Evolutionary conservation across 2,329 filamentous ascomycete genomes (phyloP).

Genomic region (Aspergillus tubingensis): DNA sequence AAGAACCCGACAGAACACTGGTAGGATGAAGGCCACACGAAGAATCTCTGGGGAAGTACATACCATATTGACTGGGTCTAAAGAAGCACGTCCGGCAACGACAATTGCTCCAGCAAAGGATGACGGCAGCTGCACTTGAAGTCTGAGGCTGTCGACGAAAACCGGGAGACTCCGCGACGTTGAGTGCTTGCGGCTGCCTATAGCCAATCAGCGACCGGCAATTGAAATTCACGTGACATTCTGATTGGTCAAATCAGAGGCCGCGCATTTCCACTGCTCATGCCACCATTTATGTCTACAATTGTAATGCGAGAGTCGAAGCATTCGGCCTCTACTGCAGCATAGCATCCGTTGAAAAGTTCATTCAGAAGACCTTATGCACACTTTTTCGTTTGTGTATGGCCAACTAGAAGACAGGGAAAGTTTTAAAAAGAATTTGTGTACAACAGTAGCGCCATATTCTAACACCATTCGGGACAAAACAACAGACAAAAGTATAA

Average conservation of each 20-base stretch:
- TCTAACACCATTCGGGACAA: background rate
- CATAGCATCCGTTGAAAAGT: too few species aligned
- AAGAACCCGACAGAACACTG: background rate
- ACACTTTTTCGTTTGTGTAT: background rate
- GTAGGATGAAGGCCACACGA: background rate
- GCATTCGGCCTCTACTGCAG: too few species aligned
- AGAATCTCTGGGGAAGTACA: constrained; percentile 10
- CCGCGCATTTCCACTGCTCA: constrained; percentile 16
- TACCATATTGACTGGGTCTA: constrained; percentile 35
- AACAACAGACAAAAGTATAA: background rate
- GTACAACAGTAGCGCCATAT: background rate
- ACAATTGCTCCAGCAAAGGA: constrained; percentile 30
- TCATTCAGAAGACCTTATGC: background rate
- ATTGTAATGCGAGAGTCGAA: background rate
- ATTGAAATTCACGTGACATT: constrained; percentile 24
- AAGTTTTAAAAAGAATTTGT: background rate
- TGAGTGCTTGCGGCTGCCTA: constrained; percentile 24
- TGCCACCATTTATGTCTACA: background rate
- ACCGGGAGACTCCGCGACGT: constrained; percentile 35
- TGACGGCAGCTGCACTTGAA: constrained; percentile 20
- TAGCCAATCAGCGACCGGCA: constrained; percentile 31
- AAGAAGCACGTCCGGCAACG: constrained; percentile 26
- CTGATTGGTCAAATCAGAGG: constrained; percentile 20
- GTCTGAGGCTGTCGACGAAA: constrained; percentile 32
- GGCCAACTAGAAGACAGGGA: background rate